Base-by-base conservation (phyloP, 495 filamentous ascomycete genomes). In the Penicillium pancosmium region DNA sequence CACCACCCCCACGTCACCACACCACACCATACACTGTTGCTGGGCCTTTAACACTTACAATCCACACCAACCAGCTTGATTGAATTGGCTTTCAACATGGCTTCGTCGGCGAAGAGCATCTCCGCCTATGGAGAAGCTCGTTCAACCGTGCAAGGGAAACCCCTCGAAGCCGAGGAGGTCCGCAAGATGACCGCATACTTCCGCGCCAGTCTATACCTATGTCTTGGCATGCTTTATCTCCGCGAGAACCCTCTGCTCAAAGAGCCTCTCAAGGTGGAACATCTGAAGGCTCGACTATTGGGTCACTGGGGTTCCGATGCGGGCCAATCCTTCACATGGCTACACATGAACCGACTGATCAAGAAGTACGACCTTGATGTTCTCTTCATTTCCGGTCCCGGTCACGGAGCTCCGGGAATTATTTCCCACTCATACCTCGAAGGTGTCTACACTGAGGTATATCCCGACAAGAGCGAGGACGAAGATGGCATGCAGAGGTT, bases 261-360 rank as follows among this genome's bases (percentile, higher is more conserved):
- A 52, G 84, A 88, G 60, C 84, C 86, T 1, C 74, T 90, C 48
- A 80, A 81, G 54, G 67, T 76, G 9, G 82, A 86, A 50, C 83
- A 90, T 66, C 75, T 90, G 69, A 91, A 91, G 65, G 78, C 79
- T 38, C 84, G 88, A 23, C 78, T 90, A 2, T 78, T 91, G 7
- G 88, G 88, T 25, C 88, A 91, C 67, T 91, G 88, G 79, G 88
- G 88, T 54, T 88, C 85, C 7, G 86, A 88, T 51, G 85, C 88
- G 15, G 88, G 87, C 31, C 88, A 90, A 68, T 84, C 84, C 31
- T 89, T 91, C 72, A 88, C 87, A 27, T 90, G 85, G 75, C 87
- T 89, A 73, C 88, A 91, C 71, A 86, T 89, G 82, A 90, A 90
- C 74, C 82, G 86, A 50, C 78, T 90, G 27, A 88, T 90, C 77